A percentile compares a stretch with the other conserved stretches of the same genome.
Evolutionary conservation across 2,329 filamentous ascomycete genomes (phyloP).

Genomic region (Pseudocercospora cruenta): DNA sequence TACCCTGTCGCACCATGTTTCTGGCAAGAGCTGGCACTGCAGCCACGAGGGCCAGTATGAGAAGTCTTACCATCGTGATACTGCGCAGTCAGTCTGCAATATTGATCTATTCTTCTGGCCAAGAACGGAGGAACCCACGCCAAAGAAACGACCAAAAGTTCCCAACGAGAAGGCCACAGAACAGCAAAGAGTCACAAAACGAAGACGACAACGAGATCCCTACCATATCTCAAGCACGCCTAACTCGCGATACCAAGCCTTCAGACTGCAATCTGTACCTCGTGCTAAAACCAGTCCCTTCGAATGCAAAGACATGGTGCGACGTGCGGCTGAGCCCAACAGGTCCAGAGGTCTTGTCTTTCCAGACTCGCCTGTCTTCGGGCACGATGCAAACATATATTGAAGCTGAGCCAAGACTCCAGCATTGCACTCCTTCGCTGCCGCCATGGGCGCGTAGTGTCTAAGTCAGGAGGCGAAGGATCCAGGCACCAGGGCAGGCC

Average conservation of each 20-base stretch:
- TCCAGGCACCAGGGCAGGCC: neutral
- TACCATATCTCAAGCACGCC: too few relatives aligned
- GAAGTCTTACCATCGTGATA: neutral
- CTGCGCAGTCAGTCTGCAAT: too few relatives aligned
- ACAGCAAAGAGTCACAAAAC: too few relatives aligned
- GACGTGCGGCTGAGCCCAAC: neutral
- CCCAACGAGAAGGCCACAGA: neutral
- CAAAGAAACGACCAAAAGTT: too few relatives aligned
- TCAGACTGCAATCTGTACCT: too few relatives aligned
- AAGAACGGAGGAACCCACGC: too few relatives aligned
- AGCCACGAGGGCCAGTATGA: neutral
- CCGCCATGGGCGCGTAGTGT: neutral
- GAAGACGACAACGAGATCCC: too few relatives aligned
- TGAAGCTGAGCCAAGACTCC: neutral
- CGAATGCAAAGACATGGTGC: neutral
- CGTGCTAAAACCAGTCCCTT: too few relatives aligned
- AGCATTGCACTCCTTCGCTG: neutral
- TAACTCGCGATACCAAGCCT: too few relatives aligned
- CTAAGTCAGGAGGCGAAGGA: neutral
- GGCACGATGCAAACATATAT: neutral
- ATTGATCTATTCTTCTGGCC: too few relatives aligned
- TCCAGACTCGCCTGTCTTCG: too few relatives aligned
- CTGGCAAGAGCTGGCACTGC: neutral
- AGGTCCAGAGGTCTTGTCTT: too few relatives aligned
- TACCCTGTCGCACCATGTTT: neutral